These are phyloP conservation scores for Backusella liffmaniae DNA, from an alignment of 192 early-diverging fungal species.

Conservation along the genomic window DNA sequence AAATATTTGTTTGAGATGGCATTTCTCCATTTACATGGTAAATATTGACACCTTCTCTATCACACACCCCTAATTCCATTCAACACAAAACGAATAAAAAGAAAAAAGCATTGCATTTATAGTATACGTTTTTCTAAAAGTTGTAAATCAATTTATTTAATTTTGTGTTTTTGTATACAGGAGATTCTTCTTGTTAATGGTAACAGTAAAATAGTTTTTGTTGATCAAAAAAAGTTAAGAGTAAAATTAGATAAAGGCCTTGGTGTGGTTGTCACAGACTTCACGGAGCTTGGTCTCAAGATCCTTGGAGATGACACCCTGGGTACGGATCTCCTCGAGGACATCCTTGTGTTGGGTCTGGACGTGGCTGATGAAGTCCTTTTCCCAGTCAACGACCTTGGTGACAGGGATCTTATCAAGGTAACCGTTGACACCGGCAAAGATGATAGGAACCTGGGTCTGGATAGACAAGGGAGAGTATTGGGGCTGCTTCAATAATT, in stretches of 20 bases:
- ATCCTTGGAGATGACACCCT: constrained; percentile 84
- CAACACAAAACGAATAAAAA: not conserved
- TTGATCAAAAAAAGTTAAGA: constrained; percentile 1
- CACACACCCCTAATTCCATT: not conserved
- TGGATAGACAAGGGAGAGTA: constrained; percentile 95
- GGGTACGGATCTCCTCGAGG: constrained; percentile 86
- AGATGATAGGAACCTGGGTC: constrained; percentile 97
- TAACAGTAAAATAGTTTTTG: constrained; percentile 2
- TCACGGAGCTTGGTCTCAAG: constrained; percentile 90
- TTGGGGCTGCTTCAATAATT: constrained; percentile 99
- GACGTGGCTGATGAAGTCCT: constrained; percentile 85
- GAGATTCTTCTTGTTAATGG: constrained; percentile 14
- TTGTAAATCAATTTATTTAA: constrained; percentile 7
- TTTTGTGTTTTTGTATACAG: constrained; percentile 8
- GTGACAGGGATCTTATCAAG: constrained; percentile 96
- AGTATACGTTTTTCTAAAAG: constrained; percentile 9
- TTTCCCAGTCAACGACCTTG: constrained; percentile 93
- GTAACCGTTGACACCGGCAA: constrained; percentile 99
- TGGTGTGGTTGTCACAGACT: constrained; percentile 74
- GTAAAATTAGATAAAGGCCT: constrained; percentile 62
- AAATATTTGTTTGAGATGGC: not conserved
- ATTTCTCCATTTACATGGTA: not conserved
- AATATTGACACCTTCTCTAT: not conserved
- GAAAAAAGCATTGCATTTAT: not conserved
- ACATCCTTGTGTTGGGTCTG: constrained; percentile 86